phyloP scores from a whole-genome alignment of 441 rosid genomes.

The Adansonia madagascariensis region DNA sequence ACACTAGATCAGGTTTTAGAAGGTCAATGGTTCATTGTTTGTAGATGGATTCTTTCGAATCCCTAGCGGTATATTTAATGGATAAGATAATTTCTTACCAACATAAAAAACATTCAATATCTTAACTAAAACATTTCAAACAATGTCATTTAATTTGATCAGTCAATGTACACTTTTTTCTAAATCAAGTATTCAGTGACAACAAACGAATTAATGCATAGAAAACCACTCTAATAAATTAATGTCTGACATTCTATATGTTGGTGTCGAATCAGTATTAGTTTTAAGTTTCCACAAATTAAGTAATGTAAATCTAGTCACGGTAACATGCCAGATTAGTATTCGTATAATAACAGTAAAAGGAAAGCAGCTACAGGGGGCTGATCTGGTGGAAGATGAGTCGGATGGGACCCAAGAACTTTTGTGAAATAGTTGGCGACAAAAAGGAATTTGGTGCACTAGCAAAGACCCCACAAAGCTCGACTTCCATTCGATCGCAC shows the following conservation, averaged over 20 bases:
- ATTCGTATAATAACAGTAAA: background rate
- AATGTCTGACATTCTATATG: background rate
- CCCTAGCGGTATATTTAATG: background rate
- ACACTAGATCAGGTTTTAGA: too few species aligned
- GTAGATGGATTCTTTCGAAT: background rate
- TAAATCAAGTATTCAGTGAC: background rate
- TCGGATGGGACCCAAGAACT: conserved; percentile 11
- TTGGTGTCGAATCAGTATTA: background rate
- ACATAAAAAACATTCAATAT: background rate
- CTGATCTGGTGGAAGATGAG: conserved; percentile 14
- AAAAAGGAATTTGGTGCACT: background rate
- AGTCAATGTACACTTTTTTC: background rate
- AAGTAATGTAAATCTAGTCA: background rate
- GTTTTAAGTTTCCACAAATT: background rate
- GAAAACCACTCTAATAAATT: background rate
- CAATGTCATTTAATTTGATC: background rate
- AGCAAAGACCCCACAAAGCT: background rate
- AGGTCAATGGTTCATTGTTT: background rate
- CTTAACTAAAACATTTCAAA: background rate
- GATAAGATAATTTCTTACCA: background rate
- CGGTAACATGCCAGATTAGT: background rate
- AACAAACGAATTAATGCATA: background rate
- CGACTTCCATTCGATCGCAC: background rate
- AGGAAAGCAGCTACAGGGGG: background rate
- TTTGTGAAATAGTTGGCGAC: conserved; percentile 1